Percentiles rank a stretch among this genome's conserved stretches.
phyloP scores from a whole-genome alignment of 441 rosid species.

The Croton setiger region DNA sequence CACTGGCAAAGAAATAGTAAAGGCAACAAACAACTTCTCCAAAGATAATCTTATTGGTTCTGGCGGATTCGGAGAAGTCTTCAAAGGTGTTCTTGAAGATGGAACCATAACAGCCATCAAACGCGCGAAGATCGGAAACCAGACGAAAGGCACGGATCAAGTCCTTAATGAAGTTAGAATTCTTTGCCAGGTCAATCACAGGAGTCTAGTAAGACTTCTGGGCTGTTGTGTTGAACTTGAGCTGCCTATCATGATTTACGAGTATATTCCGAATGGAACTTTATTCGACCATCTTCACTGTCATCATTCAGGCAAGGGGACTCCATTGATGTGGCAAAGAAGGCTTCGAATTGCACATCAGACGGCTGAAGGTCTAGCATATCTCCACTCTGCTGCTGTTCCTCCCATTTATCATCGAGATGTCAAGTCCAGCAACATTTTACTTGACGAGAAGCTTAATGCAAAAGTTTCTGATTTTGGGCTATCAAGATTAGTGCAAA shows the following conservation, averaged over 20 bases:
- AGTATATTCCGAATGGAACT: constrained; percentile 49
- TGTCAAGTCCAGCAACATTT: constrained; percentile 60
- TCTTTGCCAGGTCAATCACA: constrained; percentile 64
- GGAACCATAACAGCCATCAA: constrained; percentile 64
- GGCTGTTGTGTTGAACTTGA: constrained; percentile 53
- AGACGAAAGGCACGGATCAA: constrained; percentile 48
- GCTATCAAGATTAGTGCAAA: constrained; percentile 46
- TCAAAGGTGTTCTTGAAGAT: constrained; percentile 43
- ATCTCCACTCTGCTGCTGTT: constrained; percentile 55
- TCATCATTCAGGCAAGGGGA: constrained; percentile 22
- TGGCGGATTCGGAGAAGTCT: constrained; percentile 59
- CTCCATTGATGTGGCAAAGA: constrained; percentile 36
- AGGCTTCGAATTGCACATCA: constrained; percentile 49
- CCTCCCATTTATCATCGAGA: constrained; percentile 65
- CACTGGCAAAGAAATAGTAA: constrained; percentile 40
- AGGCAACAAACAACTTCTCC: constrained; percentile 49
- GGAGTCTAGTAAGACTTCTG: constrained; percentile 40
- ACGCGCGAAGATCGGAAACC: constrained; percentile 49
- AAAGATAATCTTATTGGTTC: constrained; percentile 38
- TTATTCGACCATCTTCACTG: constrained; percentile 55
- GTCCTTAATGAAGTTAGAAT: constrained; percentile 61
- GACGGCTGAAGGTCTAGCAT: constrained; percentile 56
- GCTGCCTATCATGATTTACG: constrained; percentile 52
- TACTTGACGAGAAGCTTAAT: constrained; percentile 44
- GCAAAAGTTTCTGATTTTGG: constrained; percentile 67